A percentile compares a stretch with the other conserved stretches of the same genome.
Evolutionary conservation across 2,329 filamentous ascomycete species (phyloP).

Genomic region (Aspergillus quadrilineatus): DNA sequence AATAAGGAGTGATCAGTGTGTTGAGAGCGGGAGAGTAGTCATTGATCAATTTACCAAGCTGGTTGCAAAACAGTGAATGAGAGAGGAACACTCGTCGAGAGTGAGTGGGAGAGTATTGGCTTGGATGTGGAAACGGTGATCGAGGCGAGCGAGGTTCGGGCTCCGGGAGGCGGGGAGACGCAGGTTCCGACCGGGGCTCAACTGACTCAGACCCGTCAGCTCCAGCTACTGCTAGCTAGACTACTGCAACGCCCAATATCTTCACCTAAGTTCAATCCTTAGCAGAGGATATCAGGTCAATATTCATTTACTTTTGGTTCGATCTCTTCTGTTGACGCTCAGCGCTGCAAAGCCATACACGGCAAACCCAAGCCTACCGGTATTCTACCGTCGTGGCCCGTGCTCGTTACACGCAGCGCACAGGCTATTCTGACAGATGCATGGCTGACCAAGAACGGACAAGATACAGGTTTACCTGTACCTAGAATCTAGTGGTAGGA

Average conservation of each 20-base stretch:
- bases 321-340: not conserved
- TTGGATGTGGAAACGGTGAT: constrained; percentile 23
- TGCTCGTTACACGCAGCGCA: constrained; percentile 23
- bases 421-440: constrained; percentile 21
- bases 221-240: not conserved
- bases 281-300: not conserved
- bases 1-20: constrained; percentile 25
- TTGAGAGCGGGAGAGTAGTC: constrained; percentile 26
- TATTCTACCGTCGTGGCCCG: constrained; percentile 4
- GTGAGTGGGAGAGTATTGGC: constrained; percentile 4
- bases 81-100: not conserved
- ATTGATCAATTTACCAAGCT: constrained; percentile 26
- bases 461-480: not conserved
- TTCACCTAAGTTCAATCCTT: not conserved
- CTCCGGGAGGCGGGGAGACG: constrained; percentile 38
- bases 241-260: not conserved
- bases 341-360: not conserved
- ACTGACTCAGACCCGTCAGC: not conserved
- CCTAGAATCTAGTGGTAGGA: not conserved
- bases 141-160: constrained; percentile 29
- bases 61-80: constrained; percentile 1
- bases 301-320: not conserved
- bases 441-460: constrained; percentile 9
- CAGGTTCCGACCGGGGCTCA: constrained; percentile 24
- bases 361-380: not conserved